phyloP scores from a whole-genome alignment of 805 yeast species.

The Maudiozyma saulgeensis region DNA sequence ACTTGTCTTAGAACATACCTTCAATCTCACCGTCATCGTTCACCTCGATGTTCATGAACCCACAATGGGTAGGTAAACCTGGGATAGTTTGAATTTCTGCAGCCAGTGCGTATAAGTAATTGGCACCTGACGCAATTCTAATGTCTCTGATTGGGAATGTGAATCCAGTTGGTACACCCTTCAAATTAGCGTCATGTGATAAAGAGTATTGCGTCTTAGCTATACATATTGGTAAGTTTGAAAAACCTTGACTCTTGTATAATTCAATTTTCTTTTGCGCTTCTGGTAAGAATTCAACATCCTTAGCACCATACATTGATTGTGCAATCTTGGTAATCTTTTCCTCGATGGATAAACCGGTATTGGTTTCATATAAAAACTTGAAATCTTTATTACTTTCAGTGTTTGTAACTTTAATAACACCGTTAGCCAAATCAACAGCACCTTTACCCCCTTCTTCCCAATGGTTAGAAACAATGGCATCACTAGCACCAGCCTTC shows the following conservation, averaged over 20 bases:
- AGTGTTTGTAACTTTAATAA: conserved; percentile 50
- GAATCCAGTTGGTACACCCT: conserved; percentile 93
- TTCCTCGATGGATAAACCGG: conserved; percentile 55
- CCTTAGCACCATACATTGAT: conserved; percentile 88
- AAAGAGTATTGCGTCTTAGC: conserved; percentile 96
- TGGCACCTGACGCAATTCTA: conserved; percentile 92
- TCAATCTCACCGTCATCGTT: conserved; percentile 84
- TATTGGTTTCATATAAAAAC: conserved; percentile 51
- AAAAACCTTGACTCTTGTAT: conserved; percentile 81
- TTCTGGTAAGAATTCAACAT: conserved; percentile 69
- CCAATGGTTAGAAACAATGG: conserved; percentile 79
- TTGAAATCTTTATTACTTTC: conserved; percentile 33
- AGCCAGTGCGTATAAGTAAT: conserved; percentile 90
- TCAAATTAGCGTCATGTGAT: conserved; percentile 85
- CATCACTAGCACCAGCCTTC: conserved; percentile 71
- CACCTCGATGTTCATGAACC: conserved; percentile 95
- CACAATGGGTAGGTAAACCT: conserved; percentile 91
- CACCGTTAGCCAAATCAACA: conserved; percentile 60
- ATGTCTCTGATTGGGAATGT: conserved; percentile 90
- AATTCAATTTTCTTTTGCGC: conserved; percentile 75
- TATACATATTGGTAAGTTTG: conserved; percentile 85
- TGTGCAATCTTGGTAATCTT: conserved; percentile 72
- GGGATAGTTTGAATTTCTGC: conserved; percentile 97
- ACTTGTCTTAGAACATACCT: conserved; percentile 57
- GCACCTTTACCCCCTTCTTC: conserved; percentile 82